Evolutionary conservation across 495 filamentous ascomycete genomes (phyloP), one percentile per base, ranked within the genome.

Genomic region (Aspergillus cavernicola): DNA sequence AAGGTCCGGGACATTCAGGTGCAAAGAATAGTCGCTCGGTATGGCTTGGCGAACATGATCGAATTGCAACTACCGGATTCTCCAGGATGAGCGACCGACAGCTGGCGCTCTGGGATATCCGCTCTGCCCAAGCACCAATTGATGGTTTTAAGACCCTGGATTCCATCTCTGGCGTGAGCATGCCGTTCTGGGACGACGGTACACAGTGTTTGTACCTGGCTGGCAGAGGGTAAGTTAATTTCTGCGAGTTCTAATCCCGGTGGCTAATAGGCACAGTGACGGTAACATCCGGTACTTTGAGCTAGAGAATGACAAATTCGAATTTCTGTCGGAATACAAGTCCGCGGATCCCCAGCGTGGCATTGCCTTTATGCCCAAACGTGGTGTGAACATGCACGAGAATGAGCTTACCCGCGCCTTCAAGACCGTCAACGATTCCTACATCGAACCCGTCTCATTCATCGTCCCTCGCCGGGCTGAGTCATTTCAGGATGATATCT

Each of bases 181-280:
- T 98, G 90, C 93, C 93, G 6, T 98, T 98, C 82, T 98, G 93
- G 93, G 93, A 98, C 67, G 95, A 97, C 44, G 87, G 90, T 31
- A 95, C 89, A 7, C 88, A 89, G 68, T 92, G 88, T 56, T 74
- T 98, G 60, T 98, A 96, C 68, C 76, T 97, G 54, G 93, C 95
- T 50, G 93, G 93, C 56, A 95, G 96, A 76, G 93, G 92, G 90
- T 95, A 71, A 74, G 87, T 77, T 26, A 11, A 26, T 28, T 20
- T 4, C 6, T 42, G 7, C 3, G 9, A 15, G 39, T 29, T 20
- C 4, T 23, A 66, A 39, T 38, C 22, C 37, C 8, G 40, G 11
- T 29, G 15, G 38, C 61, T 66, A 39, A 66, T 56, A 22, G 12
- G 46, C 16, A 19, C 52, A 95, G 90, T 71, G 93, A 98, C 62